Percentiles rank a stretch among this genome's conserved stretches.
These are phyloP conservation scores for Arachnomyces sp. DNA, from an alignment of 2,329 filamentous ascomycete species.

Conservation along the genomic window DNA sequence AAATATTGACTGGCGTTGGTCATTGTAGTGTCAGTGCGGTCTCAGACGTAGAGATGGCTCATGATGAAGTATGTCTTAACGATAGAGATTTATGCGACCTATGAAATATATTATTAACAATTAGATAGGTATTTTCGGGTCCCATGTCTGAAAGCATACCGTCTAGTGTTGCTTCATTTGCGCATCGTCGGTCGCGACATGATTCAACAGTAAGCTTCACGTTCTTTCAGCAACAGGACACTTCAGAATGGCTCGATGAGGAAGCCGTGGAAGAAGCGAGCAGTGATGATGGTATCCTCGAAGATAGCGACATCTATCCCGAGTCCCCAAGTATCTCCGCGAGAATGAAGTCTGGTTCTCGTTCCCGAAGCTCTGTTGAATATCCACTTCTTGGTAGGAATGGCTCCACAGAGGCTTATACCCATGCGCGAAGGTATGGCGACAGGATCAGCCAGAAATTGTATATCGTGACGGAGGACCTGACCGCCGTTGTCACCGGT, in stretches of 20 bases:
- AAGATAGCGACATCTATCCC: slow-evolving; percentile 22
- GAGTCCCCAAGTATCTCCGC: neutral
- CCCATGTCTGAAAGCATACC: slow-evolving; percentile 95
- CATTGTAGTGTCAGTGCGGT: slow-evolving; percentile 61
- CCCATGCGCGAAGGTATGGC: slow-evolving; percentile 53
- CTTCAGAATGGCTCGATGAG: slow-evolving; percentile 44
- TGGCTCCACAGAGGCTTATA: slow-evolving; percentile 62
- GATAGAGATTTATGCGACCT: slow-evolving; percentile 11
- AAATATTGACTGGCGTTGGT: slow-evolving; percentile 9
- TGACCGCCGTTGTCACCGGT: slow-evolving; percentile 87
- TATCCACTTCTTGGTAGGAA: slow-evolving; percentile 62
- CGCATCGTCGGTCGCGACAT: slow-evolving; percentile 69
- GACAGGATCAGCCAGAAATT: slow-evolving; percentile 77
- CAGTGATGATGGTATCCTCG: slow-evolving; percentile 35
- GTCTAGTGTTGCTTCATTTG: slow-evolving; percentile 85
- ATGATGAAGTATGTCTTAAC: slow-evolving; percentile 65
- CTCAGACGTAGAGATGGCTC: slow-evolving; percentile 97
- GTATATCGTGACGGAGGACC: slow-evolving; percentile 85
- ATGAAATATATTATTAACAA: neutral
- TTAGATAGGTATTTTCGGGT: slow-evolving; percentile 66
- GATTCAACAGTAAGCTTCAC: slow-evolving; percentile 85
- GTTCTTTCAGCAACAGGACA: slow-evolving; percentile 70
- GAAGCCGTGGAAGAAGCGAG: slow-evolving; percentile 36
- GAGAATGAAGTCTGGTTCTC: slow-evolving; percentile 13
- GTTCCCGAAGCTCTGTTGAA: slow-evolving; percentile 40